These are phyloP conservation scores for Globisporangium acanthophoron DNA, from an alignment of 352 stramenopile species.

Conservation along the genomic window DNA sequence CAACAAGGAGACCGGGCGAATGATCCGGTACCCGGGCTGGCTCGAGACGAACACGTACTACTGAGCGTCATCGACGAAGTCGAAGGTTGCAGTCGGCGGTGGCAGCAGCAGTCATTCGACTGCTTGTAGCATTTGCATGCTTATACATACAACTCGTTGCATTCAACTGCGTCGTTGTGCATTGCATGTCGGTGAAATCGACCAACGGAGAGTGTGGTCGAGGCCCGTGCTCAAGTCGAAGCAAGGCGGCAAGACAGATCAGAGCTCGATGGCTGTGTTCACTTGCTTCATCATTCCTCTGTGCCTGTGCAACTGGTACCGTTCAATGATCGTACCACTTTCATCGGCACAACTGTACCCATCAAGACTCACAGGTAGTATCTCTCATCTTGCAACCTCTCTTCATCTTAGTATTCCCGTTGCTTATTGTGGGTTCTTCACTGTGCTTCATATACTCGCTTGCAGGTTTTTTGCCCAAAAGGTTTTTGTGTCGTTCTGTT, in stretches of 20 bases:
- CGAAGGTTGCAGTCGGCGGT: background rate
- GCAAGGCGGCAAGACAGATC: no score
- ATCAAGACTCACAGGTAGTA: background rate
- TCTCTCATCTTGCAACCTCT: background rate
- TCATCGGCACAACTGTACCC: no score
- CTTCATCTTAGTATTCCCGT: background rate
- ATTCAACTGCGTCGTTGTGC: no score
- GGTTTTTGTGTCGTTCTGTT: constrained; percentile 19
- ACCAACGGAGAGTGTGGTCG: no score
- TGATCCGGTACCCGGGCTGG: constrained; percentile 82
- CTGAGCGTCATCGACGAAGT: constrained; percentile 21
- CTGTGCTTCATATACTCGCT: background rate
- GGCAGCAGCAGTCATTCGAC: background rate
- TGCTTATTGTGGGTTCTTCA: background rate
- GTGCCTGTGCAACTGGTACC: no score
- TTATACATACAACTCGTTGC: no score
- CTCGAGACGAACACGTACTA: constrained; percentile 90
- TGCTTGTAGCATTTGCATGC: background rate
- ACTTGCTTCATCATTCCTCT: no score
- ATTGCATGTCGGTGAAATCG: no score
- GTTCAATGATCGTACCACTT: no score
- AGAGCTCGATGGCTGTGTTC: no score
- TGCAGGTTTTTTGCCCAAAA: constrained; percentile 5
- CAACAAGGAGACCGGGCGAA: constrained; percentile 75
- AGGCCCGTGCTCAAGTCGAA: no score